Evolutionary conservation across 495 filamentous ascomycete species (phyloP), one percentile per base, ranked within the genome.

Genomic region (Neurospora cerealis): DNA sequence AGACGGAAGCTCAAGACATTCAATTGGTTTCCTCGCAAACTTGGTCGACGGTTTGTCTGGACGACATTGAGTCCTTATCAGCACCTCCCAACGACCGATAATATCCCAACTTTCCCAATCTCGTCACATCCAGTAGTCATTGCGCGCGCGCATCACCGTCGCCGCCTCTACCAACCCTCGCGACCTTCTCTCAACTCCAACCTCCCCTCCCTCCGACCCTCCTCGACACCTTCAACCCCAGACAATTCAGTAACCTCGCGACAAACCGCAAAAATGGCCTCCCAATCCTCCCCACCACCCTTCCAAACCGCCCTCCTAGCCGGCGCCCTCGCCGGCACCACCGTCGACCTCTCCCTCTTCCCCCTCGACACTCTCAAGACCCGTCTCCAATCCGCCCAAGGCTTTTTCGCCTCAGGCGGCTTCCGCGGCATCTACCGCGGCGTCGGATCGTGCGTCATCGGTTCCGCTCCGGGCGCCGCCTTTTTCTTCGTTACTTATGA

Each of bases 401-500:
- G 93, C 79, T 96, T 95, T 85, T 85, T 90, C 79, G 86, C 91
- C 24, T 89, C 91, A 8, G 92, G 91, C 78, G 91, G 92, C 76
- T 93, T 93, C 86, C 82, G 83, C 60, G 91, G 91, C 73, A 88
- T 93, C 77, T 93, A 93, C 85, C 85, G 87, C 54, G 91, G 92
- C 78, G 85, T 93, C 17, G 91, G 91, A 39, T 87, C 85, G 46
- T 91, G 90, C 5, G 80, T 94, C 39, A 89, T 98, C 77, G 96
- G 96, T n/a, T 97, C 94, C 42, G 96, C 96, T 1, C 96, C 96
- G 7, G 94, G 94, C n/a, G 96, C 96, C 7, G 95, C 96, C 54
- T 93, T 97, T 75, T 99, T 99, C 88, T 99, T 99, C 88, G 92
- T 93, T 80, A 96, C 94, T 73, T 99, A 99, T 84, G 96, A 99